phyloP scores from a whole-genome alignment of 2,329 filamentous ascomycete genomes.

The Chaetomium strumarium region DNA sequence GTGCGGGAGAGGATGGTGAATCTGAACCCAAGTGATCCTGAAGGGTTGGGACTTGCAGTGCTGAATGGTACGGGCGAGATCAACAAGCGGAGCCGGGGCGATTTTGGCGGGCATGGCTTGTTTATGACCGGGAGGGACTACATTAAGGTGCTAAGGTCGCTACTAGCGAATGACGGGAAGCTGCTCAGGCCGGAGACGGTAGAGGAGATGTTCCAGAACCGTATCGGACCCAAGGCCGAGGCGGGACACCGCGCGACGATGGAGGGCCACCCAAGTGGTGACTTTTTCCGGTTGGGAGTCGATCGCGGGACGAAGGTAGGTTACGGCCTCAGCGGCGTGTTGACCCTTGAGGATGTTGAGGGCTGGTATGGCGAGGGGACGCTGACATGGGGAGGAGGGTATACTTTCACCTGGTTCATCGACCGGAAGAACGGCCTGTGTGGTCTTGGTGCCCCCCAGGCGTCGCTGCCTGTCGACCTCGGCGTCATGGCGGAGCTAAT shows the following conservation, averaged over 20 bases:
- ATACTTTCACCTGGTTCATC: conserved; percentile 43
- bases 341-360: conserved; percentile 34
- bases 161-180: conserved; percentile 16
- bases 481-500: conserved; percentile 31
- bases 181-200: conserved; percentile 28
- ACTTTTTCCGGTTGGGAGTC: conserved; percentile 27
- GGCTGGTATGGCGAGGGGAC: conserved; percentile 37
- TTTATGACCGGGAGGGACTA: conserved; percentile 40
- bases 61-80: conserved; percentile 38
- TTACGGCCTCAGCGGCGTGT: conserved; percentile 35
- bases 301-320: conserved; percentile 31
- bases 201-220: conserved; percentile 36
- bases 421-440: conserved; percentile 17
- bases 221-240: conserved; percentile 38
- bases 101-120: conserved; percentile 42
- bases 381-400: conserved; percentile 41
- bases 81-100: conserved; percentile 30
- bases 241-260: conserved; percentile 24
- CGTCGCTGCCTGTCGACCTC: conserved; percentile 32
- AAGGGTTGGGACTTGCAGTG: conserved; percentile 29
- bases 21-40: conserved; percentile 15
- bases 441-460: conserved; percentile 32
- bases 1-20: conserved; percentile 16
- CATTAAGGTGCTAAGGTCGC: conserved; percentile 29
- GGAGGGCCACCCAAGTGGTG: conserved; percentile 9